A percentile compares a stretch with the other conserved stretches of the same genome.
Conservation (phyloP, 78 protist genomes). For the Dictyostelium brefeldianum region DNA sequence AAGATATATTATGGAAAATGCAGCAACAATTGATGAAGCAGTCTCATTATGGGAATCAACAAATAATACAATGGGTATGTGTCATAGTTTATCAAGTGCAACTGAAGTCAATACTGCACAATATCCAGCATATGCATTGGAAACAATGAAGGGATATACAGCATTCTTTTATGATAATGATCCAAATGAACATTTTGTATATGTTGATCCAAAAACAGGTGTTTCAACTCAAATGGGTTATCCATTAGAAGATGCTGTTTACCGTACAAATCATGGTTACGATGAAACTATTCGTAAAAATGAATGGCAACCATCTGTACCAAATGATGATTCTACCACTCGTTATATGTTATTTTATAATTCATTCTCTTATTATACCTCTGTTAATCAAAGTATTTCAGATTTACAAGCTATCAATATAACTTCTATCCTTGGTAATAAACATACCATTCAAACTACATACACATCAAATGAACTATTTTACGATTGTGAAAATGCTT, state of each 20-base stretch:
- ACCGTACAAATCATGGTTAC: conserved; percentile 87
- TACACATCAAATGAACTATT: conserved; percentile 3
- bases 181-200: conserved; percentile 59
- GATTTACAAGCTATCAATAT: conserved; percentile 66
- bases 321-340: conserved; percentile 23
- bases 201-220: conserved; percentile 6
- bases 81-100: conserved; percentile 61
- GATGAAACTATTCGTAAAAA: conserved; percentile 51
- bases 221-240: conserved; percentile 57
- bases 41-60: conserved; percentile 58
- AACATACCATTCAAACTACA: conserved; percentile 11
- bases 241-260: conserved; percentile 80
- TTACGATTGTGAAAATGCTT: conserved; percentile 24
- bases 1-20: conserved; percentile 77
- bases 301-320: neutral
- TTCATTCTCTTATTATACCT: conserved; percentile 23
- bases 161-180: conserved; percentile 82
- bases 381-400: neutral
- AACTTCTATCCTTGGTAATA: conserved; percentile 75
- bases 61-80: conserved; percentile 84
- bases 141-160: conserved; percentile 80
- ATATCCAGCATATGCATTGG: conserved; percentile 80
- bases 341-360: conserved; percentile 64
- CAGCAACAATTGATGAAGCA: conserved; percentile 64
- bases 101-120: neutral